phyloP scores from a whole-genome alignment of 305 asterid genomes.

The Fraxinus xanthoxyloides region DNA sequence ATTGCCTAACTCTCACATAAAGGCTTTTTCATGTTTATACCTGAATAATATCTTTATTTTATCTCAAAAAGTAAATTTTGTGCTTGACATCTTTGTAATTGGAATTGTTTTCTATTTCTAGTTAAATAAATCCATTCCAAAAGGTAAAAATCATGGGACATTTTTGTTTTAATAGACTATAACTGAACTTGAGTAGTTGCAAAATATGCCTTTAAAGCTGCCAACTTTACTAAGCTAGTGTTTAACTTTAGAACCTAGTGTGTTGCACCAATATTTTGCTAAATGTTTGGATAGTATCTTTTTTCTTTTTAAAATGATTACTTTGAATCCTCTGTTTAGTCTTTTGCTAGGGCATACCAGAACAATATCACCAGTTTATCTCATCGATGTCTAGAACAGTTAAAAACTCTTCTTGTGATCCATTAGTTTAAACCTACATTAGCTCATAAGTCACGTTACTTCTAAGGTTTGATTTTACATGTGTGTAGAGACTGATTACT shows the following conservation, averaged over 20 bases:
- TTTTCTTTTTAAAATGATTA: not conserved
- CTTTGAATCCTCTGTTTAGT: not conserved
- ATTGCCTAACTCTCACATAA: not conserved
- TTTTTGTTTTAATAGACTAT: not conserved
- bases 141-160: not conserved
- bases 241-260: not conserved
- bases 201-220: not conserved
- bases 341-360: not conserved
- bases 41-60: not conserved
- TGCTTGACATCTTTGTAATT: not conserved
- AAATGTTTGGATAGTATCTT: not conserved
- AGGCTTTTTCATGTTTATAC: not conserved
- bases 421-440: not conserved
- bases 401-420: not conserved
- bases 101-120: not conserved
- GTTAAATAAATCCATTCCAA: not conserved
- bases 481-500: slow-evolving; percentile 19
- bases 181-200: not conserved
- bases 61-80: not conserved
- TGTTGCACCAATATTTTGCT: not conserved
- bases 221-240: not conserved
- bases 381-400: not conserved
- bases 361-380: not conserved
- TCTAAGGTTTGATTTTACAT: not conserved
- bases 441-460: not conserved